Conservation (phyloP, 106 monocot species). For the Xerophyta viscosa region DNA sequence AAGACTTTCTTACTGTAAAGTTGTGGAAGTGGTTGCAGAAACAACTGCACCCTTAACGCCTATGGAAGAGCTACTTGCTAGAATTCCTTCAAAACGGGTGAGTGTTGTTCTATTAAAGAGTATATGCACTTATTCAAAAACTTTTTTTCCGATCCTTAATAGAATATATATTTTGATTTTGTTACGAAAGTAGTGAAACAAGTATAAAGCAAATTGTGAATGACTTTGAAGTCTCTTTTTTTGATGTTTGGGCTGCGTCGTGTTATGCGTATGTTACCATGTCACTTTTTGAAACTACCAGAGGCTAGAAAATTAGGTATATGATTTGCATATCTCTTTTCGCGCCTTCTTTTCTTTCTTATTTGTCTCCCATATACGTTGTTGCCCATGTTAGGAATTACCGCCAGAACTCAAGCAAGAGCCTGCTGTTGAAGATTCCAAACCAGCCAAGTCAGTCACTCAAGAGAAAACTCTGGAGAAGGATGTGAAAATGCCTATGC, state of each 20-base stretch:
- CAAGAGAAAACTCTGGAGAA: constrained; percentile 7
- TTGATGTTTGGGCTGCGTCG: no score
- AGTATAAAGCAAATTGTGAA: no score
- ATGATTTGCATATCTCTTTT: no score
- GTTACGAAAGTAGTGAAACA: no score
- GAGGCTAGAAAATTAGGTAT: no score
- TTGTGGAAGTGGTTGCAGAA: constrained; percentile 90
- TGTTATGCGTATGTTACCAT: no score
- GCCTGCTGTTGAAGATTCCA: constrained; percentile 10
- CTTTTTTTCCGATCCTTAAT: no score
- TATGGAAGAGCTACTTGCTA: constrained; percentile 66
- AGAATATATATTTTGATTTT: no score
- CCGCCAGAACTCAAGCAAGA: constrained; percentile 17
- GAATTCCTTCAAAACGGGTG: constrained; percentile 63
- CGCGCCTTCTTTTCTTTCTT: neutral
- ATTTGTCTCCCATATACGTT: no score
- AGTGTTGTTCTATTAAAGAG: constrained; percentile 15
- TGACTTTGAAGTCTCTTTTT: no score
- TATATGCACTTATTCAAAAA: no score
- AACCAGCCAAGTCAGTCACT: constrained; percentile 1
- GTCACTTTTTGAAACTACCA: no score
- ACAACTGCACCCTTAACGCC: constrained; percentile 69
- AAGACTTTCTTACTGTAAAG: constrained; percentile 63
- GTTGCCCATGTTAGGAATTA: constrained; percentile 35
- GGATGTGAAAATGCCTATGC: constrained; percentile 16